A percentile compares a stretch with the other conserved stretches of the same genome.
Conservation (phyloP, 208 protist species). For the Vickermania spadyakhi region DNA sequence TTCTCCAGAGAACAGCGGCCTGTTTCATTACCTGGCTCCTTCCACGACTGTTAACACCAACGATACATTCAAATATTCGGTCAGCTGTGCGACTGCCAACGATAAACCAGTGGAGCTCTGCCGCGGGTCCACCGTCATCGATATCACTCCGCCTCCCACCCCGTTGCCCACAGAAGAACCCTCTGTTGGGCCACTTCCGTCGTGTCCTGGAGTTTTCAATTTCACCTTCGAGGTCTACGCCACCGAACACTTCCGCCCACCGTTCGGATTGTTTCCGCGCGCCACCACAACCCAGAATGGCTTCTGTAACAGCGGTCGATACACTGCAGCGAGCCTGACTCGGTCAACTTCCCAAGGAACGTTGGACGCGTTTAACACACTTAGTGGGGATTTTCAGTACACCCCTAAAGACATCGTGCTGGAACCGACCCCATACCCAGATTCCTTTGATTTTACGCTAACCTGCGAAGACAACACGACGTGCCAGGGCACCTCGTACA, state of each 20-base stretch:
- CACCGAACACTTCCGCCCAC: neutral
- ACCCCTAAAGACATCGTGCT: no score
- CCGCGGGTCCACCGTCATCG: conserved; percentile 11
- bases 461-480: conserved; percentile 17
- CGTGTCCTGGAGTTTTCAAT: neutral
- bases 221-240: neutral
- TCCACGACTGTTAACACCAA: neutral
- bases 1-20: conserved; percentile 3
- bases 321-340: neutral
- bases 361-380: no score
- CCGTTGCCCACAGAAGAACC: conserved; percentile 5
- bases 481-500: conserved; percentile 25
- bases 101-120: conserved; percentile 10
- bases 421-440: conserved; percentile 7
- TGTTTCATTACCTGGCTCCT: conserved; percentile 7
- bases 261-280: neutral
- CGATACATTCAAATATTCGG: conserved; percentile 2
- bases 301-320: neutral
- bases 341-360: no score
- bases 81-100: conserved; percentile 3
- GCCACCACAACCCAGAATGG: neutral
- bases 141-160: conserved; percentile 5
- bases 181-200: neutral
- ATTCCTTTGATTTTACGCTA: conserved; percentile 55
- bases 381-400: no score